Evolutionary conservation across 2,329 filamentous ascomycete species (phyloP).

Genomic region (Aspergillus sp.): DNA sequence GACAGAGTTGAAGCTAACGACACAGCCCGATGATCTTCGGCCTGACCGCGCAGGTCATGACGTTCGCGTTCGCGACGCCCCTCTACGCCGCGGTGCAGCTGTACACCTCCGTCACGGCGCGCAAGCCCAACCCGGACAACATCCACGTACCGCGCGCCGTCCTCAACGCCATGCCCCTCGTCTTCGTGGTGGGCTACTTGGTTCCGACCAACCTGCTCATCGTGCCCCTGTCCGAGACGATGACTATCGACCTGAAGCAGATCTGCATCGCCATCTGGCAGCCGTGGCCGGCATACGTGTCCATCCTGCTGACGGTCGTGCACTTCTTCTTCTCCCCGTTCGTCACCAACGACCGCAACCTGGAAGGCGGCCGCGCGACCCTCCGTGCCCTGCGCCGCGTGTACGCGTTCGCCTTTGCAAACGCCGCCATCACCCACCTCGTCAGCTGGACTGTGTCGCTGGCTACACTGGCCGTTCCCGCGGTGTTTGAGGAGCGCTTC

Average conservation of each 20-base stretch:
- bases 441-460: slow-evolving; percentile 42
- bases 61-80: slow-evolving; percentile 46
- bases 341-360: slow-evolving; percentile 21
- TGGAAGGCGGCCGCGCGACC: slow-evolving; percentile 23
- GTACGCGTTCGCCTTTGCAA: slow-evolving; percentile 42
- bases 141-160: slow-evolving; percentile 32
- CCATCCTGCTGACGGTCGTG: slow-evolving; percentile 37
- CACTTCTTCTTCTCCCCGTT: slow-evolving; percentile 24
- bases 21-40: slow-evolving; percentile 39
- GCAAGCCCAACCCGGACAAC: slow-evolving; percentile 33
- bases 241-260: slow-evolving; percentile 47
- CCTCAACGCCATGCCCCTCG: slow-evolving; percentile 38
- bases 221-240: slow-evolving; percentile 40
- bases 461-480: slow-evolving; percentile 36
- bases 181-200: slow-evolving; percentile 45
- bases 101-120: slow-evolving; percentile 40
- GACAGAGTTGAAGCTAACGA: slow-evolving; percentile 6
- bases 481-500: slow-evolving; percentile 33
- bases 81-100: slow-evolving; percentile 46
- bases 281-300: slow-evolving; percentile 49
- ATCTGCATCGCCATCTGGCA: slow-evolving; percentile 52
- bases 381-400: slow-evolving; percentile 36
- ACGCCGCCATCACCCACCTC: slow-evolving; percentile 43
- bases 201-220: slow-evolving; percentile 46
- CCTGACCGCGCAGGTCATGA: slow-evolving; percentile 41